Evolutionary conservation across 2,329 filamentous ascomycete genomes (phyloP).

Genomic region (Colletotrichum incanum): DNA sequence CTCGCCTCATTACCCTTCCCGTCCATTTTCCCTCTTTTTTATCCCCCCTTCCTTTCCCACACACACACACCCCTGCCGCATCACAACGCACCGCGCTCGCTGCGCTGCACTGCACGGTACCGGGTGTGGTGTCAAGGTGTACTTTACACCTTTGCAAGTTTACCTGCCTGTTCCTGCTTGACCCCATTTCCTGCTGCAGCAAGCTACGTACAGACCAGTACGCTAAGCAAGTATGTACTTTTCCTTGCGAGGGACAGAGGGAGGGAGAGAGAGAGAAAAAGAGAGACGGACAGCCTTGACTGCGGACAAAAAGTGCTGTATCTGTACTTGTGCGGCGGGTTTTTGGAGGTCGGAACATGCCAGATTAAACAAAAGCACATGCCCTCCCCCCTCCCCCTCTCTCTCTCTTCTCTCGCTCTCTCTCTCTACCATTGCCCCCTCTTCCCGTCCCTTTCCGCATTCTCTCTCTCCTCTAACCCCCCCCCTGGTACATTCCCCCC

Average conservation of each 20-base stretch:
- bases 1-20: neutral
- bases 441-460: constrained; percentile 10
- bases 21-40: neutral
- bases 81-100: neutral
- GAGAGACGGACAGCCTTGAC: neutral
- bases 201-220: constrained; percentile 6
- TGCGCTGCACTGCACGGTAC: neutral
- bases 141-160: neutral
- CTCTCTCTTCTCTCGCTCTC: neutral
- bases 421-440: neutral
- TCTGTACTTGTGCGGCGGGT: neutral
- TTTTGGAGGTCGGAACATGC: constrained; percentile 6
- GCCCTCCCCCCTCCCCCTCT: neutral
- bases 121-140: constrained; percentile 1
- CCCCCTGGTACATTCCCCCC: constrained; percentile 22
- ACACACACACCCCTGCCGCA: neutral
- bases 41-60: neutral
- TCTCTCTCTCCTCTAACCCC: neutral
- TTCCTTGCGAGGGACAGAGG: neutral
- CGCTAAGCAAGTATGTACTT: neutral
- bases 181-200: neutral
- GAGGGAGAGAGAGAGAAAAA: no score
- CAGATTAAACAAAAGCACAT: constrained; percentile 29
- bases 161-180: constrained; percentile 6
- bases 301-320: neutral